Evolutionary conservation across 2,329 filamentous ascomycete genomes (phyloP).

Genomic region (Xylaria sp.): DNA sequence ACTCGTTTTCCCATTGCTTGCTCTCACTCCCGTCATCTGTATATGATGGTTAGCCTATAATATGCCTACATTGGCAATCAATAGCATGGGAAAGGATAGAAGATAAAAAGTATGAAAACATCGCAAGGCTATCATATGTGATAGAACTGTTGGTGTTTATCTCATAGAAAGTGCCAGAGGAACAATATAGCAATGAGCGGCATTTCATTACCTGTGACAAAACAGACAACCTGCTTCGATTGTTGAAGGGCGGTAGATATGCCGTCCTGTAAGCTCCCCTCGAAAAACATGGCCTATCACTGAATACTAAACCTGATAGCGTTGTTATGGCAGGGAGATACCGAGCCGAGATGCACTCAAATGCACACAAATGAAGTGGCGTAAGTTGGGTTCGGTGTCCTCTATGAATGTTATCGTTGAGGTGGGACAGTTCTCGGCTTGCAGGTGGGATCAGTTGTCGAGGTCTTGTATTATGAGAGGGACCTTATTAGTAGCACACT

Average conservation of each 20-base stretch:
- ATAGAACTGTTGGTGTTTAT: neutral
- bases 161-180: neutral
- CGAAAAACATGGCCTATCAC: slow-evolving; percentile 76
- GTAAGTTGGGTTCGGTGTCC: slow-evolving; percentile 22
- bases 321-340: neutral
- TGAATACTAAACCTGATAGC: slow-evolving; percentile 17
- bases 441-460: neutral
- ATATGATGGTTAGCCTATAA: slow-evolving; percentile 24
- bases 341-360: neutral
- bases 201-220: slow-evolving; percentile 74
- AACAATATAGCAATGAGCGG: too few species aligned
- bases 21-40: slow-evolving; percentile 77
- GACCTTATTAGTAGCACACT: neutral
- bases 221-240: slow-evolving; percentile 83
- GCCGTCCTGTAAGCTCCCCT: slow-evolving; percentile 81
- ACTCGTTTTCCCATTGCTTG: slow-evolving; percentile 76
- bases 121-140: neutral
- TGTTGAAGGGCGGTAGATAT: slow-evolving; percentile 80
- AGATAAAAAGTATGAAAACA: neutral
- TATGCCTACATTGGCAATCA: too few species aligned
- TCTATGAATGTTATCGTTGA: neutral
- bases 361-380: neutral
- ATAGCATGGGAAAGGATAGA: neutral
- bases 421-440: neutral
- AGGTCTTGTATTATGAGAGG: neutral